phyloP scores from a whole-genome alignment of 352 stramenopile genomes.

The Phytopythium kandeliae region DNA sequence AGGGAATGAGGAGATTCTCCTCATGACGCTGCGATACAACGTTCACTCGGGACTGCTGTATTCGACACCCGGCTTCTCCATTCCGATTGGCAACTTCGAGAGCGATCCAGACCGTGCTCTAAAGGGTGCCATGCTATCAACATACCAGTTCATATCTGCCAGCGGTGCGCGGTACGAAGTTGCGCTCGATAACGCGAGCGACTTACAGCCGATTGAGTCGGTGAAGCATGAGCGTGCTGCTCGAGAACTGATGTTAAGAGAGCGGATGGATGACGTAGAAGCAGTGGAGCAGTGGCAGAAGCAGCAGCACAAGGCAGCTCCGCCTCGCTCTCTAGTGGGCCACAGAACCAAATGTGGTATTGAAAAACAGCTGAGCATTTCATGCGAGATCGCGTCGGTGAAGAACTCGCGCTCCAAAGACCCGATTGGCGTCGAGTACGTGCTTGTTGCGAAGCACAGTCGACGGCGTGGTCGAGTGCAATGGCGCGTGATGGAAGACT shows the following conservation, averaged over 20 bases:
- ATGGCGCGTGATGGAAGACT: conserved; percentile 3
- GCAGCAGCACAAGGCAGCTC: conserved; percentile 1
- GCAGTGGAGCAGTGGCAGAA: conserved; percentile 26
- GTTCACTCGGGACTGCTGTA: conserved; percentile 43
- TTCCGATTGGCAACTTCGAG: conserved; percentile 21
- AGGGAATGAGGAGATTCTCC: conserved; percentile 21
- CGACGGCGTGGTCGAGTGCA: not conserved
- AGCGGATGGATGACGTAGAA: conserved; percentile 27
- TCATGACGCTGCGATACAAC: conserved; percentile 51
- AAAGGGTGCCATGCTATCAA: conserved; percentile 41
- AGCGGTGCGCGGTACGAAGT: conserved; percentile 49
- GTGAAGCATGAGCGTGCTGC: conserved; percentile 29
- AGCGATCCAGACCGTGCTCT: conserved; percentile 22
- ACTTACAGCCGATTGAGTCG: conserved; percentile 36
- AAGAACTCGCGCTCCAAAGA: conserved; percentile 18
- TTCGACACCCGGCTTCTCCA: conserved; percentile 50
- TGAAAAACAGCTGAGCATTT: conserved; percentile 11
- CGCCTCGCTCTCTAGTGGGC: not conserved
- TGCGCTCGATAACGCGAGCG: conserved; percentile 50
- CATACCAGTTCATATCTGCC: conserved; percentile 23
- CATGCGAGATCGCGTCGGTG: conserved; percentile 22
- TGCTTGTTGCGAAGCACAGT: conserved; percentile 6
- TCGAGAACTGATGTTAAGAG: conserved; percentile 35
- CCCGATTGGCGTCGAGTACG: conserved; percentile 22
- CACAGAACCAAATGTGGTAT: not conserved